Conservation (phyloP, 1,284 basidiomycete species). For the Cryptococcus floricola region DNA sequence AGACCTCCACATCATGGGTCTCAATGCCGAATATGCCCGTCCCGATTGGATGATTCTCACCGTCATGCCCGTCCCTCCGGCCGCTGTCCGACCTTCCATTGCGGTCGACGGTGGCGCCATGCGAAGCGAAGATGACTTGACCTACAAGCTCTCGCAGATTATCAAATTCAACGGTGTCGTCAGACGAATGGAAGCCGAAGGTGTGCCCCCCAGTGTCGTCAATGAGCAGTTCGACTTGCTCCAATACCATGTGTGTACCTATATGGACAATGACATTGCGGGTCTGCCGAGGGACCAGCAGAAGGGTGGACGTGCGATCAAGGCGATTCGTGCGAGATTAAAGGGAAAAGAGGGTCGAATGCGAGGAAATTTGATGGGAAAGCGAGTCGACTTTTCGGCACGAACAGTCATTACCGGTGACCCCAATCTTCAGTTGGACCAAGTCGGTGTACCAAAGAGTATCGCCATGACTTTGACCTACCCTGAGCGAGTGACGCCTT, state of each 20-base stretch:
- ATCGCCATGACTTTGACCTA: conserved; percentile 98
- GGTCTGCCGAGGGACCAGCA: conserved; percentile 96
- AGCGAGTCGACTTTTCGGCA: conserved; percentile 98
- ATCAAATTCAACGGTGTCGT: conserved; percentile 94
- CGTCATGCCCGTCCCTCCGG: conserved; percentile 94
- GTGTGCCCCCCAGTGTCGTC: conserved; percentile 92
- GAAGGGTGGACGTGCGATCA: conserved; percentile 95
- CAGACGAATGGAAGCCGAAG: conserved; percentile 89
- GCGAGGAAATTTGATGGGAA: conserved; percentile 98
- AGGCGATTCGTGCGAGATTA: conserved; percentile 94
- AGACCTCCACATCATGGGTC: conserved; percentile 86
- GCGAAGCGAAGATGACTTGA: conserved; percentile 97
- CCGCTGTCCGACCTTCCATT: conserved; percentile 95
- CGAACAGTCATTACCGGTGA: conserved; percentile 99
- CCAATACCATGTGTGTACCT: conserved; percentile 98
- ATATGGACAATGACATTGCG: conserved; percentile 99
- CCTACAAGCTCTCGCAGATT: conserved; percentile 96
- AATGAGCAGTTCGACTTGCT: conserved; percentile 94
- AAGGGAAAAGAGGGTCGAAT: conserved; percentile 99
- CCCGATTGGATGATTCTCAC: conserved; percentile 99
- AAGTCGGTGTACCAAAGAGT: conserved; percentile 95
- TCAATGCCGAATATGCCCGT: conserved; percentile 91
- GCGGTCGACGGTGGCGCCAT: conserved; percentile 93
- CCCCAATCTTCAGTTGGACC: conserved; percentile 92
- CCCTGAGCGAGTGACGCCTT: conserved; percentile 96